phyloP scores from a whole-genome alignment of 768 basidiomycete genomes.

The Kwoniella sp. region DNA sequence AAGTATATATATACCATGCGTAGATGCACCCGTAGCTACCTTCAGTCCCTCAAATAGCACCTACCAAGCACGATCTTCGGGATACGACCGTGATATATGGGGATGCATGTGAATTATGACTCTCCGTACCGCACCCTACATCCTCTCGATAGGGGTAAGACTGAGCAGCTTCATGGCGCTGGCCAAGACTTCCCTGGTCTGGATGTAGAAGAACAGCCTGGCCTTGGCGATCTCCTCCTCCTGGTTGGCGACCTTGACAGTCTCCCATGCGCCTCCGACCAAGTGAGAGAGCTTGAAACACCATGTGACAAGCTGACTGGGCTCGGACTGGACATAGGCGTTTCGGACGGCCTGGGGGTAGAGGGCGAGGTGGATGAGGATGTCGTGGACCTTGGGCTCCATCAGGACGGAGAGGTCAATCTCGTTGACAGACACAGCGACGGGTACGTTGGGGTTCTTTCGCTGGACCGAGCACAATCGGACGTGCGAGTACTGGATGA shows the following conservation, averaged over 20 bases:
- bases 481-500: constrained; percentile 95
- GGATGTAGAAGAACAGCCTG: constrained; percentile 80
- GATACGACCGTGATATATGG: no score
- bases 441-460: constrained; percentile 81
- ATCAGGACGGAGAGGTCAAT: constrained; percentile 67
- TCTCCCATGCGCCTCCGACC: constrained; percentile 89
- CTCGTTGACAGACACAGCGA: constrained; percentile 55
- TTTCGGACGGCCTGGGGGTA: constrained; percentile 89
- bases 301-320: constrained; percentile 85
- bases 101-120: no score
- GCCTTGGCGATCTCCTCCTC: constrained; percentile 71
- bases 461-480: constrained; percentile 84
- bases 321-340: constrained; percentile 79
- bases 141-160: constrained; percentile 82
- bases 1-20: no score
- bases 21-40: not conserved
- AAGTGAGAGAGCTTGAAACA: constrained; percentile 80
- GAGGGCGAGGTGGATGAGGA: constrained; percentile 75
- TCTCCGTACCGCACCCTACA: no score
- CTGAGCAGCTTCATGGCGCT: constrained; percentile 82
- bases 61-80: no score
- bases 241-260: constrained; percentile 78
- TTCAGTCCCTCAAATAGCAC: not conserved
- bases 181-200: constrained; percentile 82
- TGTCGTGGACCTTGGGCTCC: constrained; percentile 74